Conservation (phyloP, 1,139 yeast genomes). For the Candida albicans region DNA sequence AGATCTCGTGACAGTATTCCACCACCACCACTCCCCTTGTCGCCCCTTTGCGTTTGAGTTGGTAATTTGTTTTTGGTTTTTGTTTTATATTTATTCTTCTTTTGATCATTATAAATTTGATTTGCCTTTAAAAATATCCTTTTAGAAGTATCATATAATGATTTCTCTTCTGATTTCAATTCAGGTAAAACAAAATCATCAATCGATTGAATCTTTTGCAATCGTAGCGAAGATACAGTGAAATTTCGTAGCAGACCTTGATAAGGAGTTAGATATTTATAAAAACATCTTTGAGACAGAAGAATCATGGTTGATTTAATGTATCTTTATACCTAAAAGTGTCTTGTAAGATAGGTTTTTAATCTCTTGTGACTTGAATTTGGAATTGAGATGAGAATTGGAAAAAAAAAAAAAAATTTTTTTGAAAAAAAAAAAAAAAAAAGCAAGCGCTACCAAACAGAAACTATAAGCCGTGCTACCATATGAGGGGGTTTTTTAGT, state of each 20-base stretch:
- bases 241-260: not conserved
- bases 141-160: conserved; percentile 5
- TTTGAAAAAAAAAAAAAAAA: too few relatives aligned
- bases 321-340: too few relatives aligned
- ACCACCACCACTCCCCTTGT: not conserved
- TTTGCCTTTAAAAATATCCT: conserved; percentile 10
- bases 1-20: not conserved
- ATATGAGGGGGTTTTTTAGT: too few relatives aligned
- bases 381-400: too few relatives aligned
- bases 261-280: not conserved
- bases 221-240: not conserved
- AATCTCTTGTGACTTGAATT: too few relatives aligned
- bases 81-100: not conserved
- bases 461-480: too few relatives aligned
- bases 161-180: conserved; percentile 1
- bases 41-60: not conserved
- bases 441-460: too few relatives aligned
- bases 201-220: not conserved
- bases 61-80: too few relatives aligned
- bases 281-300: too few relatives aligned
- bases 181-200: conserved; percentile 1
- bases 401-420: too few relatives aligned
- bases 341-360: too few relatives aligned
- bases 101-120: not conserved
- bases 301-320: too few relatives aligned